Conservation (phyloP, 352 stramenopile genomes). For the Globisporangium viniferum region DNA sequence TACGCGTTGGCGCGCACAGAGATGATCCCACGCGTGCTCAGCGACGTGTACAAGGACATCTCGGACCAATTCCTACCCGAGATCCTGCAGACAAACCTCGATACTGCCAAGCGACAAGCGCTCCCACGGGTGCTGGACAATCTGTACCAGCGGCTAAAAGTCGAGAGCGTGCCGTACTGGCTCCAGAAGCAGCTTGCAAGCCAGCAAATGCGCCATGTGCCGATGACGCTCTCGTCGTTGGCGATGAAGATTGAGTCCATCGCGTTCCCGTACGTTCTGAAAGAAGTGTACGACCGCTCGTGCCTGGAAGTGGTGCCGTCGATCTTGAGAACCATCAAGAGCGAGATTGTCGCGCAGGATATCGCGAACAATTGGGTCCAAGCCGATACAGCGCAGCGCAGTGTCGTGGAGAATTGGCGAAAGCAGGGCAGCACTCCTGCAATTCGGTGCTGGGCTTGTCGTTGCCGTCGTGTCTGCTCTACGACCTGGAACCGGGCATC, state of each 20-base stretch:
- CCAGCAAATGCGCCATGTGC: conserved; percentile 45
- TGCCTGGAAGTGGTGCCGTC: conserved; percentile 64
- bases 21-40: conserved; percentile 56
- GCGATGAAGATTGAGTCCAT: conserved; percentile 38
- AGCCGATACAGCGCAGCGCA: conserved; percentile 39
- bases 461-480: conserved; percentile 32
- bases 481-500: conserved; percentile 62
- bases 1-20: conserved; percentile 47
- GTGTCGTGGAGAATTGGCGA: conserved; percentile 51
- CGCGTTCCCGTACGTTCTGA: conserved; percentile 59
- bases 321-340: conserved; percentile 59
- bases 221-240: conserved; percentile 43
- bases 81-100: conserved; percentile 31
- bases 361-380: conserved; percentile 36
- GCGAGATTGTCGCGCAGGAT: conserved; percentile 47
- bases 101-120: conserved; percentile 23
- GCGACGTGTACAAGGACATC: conserved; percentile 60
- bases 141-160: conserved; percentile 35
- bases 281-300: conserved; percentile 53
- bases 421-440: conserved; percentile 30
- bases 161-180: conserved; percentile 50
- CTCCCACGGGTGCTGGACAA: conserved; percentile 63
- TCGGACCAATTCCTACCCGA: conserved; percentile 47
- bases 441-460: conserved; percentile 39
- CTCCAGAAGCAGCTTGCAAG: conserved; percentile 35